phyloP scores from a whole-genome alignment of 345 rosid species.

The Microcos paniculata region DNA sequence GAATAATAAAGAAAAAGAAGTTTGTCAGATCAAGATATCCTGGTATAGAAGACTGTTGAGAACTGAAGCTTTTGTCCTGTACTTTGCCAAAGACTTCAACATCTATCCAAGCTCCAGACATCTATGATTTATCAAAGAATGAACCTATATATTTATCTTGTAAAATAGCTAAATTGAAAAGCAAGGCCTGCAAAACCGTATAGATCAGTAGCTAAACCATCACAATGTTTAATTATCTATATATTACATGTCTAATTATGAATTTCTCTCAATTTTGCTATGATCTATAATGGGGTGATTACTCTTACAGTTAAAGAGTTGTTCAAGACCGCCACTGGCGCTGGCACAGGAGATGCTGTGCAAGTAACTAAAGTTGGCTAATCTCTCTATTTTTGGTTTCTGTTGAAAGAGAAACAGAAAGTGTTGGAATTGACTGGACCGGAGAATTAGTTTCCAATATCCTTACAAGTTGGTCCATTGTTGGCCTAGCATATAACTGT shows the following conservation, averaged over 20 bases:
- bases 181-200: neutral
- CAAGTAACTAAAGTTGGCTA: neutral
- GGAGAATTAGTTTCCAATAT: constrained; percentile 23
- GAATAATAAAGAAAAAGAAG: neutral
- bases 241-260: neutral
- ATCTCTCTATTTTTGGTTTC: neutral
- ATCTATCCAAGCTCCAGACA: neutral
- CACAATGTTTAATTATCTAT: neutral
- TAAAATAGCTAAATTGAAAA: neutral
- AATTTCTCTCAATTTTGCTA: neutral
- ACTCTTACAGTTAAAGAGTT: neutral
- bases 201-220: neutral
- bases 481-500: constrained; percentile 31
- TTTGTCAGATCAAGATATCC: too few species aligned
- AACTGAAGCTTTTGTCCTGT: neutral
- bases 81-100: neutral
- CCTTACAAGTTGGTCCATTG: constrained; percentile 37
- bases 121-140: neutral
- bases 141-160: neutral
- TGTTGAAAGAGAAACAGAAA: neutral
- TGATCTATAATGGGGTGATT: neutral
- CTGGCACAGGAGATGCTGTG: neutral
- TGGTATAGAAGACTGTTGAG: too few species aligned
- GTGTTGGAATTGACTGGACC: neutral
- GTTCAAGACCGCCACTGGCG: neutral